Base-by-base conservation (phyloP, 139 green algal genomes). In the Auxenochlorella protothecoides region DNA sequence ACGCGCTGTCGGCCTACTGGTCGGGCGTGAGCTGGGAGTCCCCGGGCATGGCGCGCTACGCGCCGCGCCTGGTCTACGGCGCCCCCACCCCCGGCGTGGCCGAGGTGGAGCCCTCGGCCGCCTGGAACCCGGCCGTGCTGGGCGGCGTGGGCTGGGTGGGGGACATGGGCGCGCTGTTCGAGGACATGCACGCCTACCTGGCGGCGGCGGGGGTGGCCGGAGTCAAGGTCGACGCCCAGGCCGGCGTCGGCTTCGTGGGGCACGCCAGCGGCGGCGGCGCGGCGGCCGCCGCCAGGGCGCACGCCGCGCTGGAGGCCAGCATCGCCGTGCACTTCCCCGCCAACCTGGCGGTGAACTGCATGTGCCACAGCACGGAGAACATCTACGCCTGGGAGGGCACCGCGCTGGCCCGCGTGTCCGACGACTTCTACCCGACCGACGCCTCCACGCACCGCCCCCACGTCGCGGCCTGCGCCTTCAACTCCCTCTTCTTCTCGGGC, bases 331-430 rank as follows among this genome's bases (percentile, higher is more conserved):
- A 97, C 84, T 98, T 98, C 75, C 77, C 80, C 3, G 82, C 80
- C 69, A 97, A 97, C 80, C 83, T 92, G 74, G 78, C 83, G 74
- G 98, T 98, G 81, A 96, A 97, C 81, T 99, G 94, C 93, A 99
- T 99, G 94, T 97, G 91, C 81, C 94, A 98, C 88, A 92, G 86
- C 57, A 97, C 89, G 3, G 94, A 98, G 68, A 96, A 97, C 85
- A 80, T 99, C 61, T 88, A 80, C 72, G 72, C 79, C 63, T 79
- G 75, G 72, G 71, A 13, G 8, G 65, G 68, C 68, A 84, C 69
- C 27, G 73, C 72, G 16, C 54, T 85, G 55, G 66, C 72, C 4
- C 76, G 72, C 27, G 68, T 77, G 56, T 79, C 70, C 44, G 93
- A 98, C 74, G 93, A 98, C 84, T 89, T 89, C 77, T 89, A 92